Base-by-base conservation (phyloP, 768 basidiomycete genomes). In the Termitomyces bulborhizus region DNA sequence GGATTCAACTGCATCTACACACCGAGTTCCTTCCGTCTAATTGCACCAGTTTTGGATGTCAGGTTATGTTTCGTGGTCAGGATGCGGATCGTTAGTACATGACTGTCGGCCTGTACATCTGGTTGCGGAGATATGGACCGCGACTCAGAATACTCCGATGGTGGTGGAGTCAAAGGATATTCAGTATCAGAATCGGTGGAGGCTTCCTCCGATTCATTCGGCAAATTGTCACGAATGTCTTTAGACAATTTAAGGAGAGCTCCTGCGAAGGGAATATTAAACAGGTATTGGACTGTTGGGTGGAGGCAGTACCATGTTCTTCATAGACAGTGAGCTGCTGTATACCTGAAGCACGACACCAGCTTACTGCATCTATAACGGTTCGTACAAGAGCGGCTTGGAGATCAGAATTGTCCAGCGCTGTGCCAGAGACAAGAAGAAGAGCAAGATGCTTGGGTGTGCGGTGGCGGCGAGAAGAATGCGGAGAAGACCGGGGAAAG, bases 141-240 rank as follows among this genome's bases (percentile, higher is more conserved):
- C 11, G 88, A 88, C 26, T 79, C 81, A 26, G 86, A 82, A 62
- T 77, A 78, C 65, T 89, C 88, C 7, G 89, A 91, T 16, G 79
- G 71, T 3, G 89, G 90, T n/a, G 89, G 90, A 0, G 89, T 91
- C 43, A 82, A 72, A 40, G 89, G 90, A 66, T 84, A 90, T 62
- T 83, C 80, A 3, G 79, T 67, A 53, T 88, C 86, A 18, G 81
- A 80, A 46, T 63, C 63, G 15, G 59, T 58, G 15, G 62, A 63
- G 31, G 60, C 56, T 41, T 64, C 62, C 7, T 60, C 60, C 31
- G 56, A 53, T 21, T 51, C 57, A 41, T 58, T 51, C 47, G 49
- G 29, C 31, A 58, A 58, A 45, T 70, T 57, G 34, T 72, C 71
- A 39, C 69, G 71, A 37, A 82, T 77, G 31, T 67, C 65, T 52